Base-by-base conservation (phyloP, 306 rosid species). In the Arachis stenosperma region DNA sequence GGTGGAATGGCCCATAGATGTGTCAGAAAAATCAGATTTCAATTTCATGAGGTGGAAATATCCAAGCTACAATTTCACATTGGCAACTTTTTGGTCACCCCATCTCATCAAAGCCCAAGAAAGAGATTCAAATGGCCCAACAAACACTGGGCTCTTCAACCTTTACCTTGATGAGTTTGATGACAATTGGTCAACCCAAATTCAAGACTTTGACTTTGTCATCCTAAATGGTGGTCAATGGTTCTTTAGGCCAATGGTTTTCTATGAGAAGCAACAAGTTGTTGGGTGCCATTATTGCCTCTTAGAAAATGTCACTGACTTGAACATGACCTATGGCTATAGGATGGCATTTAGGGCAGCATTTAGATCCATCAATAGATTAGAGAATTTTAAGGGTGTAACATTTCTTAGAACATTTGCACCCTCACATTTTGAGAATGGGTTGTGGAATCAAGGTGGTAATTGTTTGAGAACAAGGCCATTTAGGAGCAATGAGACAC, bases 1-100 rank as follows among this genome's bases (percentile, higher is more conserved):
- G 98, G 90, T 83, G 44, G 98, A 94, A 62, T 94, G 92, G 88
- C 98, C 98, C 0, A 73, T 91, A 29, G 97, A 88, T 64, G 91
- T 68, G 61, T 94, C 98, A 44, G 39, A 60, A 53, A 77, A 82
- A 17, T n/a, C 51, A 33, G 94, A 86, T 30, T 81, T 84, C 10
- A 58, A 68, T 14, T 89, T 82, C 83, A 86, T 62, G 55, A 71
- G 89, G 5, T 91, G 97, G 98, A 85, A 17, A 75, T 94, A 94
- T 81, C 89, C 85, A 55, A 82, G 78, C 60, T 86, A 91, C 83
- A 94, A 94, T 75, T 94, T 94, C 86, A 94, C 98, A 42, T 13
- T 94, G 62, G 91, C 92, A 10, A 33, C 69, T 0, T 77, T 79
- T 73, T 91, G 95, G 94, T 82, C 92, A 5, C 88, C 94, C 10